A percentile compares a stretch with the other conserved stretches of the same genome.
Conservation (phyloP, 371 early-diverging fungal genomes). For the Circinella umbellata region DNA sequence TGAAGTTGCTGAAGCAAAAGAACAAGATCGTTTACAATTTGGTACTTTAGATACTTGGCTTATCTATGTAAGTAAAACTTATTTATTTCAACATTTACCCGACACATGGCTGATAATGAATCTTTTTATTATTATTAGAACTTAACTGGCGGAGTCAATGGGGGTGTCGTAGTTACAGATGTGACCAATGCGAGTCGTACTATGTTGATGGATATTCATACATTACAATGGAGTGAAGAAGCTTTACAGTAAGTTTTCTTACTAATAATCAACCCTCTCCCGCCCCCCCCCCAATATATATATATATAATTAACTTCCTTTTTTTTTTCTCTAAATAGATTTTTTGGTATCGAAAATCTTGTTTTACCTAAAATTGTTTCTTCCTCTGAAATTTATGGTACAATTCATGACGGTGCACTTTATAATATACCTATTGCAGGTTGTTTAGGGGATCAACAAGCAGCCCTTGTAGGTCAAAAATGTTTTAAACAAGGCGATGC, state of each 20-base stretch:
- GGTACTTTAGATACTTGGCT: conserved; percentile 96
- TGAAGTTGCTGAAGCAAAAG: conserved; percentile 56
- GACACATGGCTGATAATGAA: background rate
- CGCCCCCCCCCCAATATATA: no score
- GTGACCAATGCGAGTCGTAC: conserved; percentile 95
- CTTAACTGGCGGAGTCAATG: conserved; percentile 77
- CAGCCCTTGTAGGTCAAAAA: conserved; percentile 92
- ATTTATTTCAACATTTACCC: background rate
- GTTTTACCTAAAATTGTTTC: conserved; percentile 82
- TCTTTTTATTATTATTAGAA: conserved; percentile 54
- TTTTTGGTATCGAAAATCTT: conserved; percentile 71
- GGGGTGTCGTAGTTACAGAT: conserved; percentile 84
- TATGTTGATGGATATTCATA: conserved; percentile 88
- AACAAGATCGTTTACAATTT: conserved; percentile 54
- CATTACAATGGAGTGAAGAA: conserved; percentile 81
- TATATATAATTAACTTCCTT: no score
- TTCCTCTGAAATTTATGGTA: conserved; percentile 82
- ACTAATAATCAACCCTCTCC: background rate
- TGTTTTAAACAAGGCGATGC: conserved; percentile 87
- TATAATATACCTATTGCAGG: conserved; percentile 77
- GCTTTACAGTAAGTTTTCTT: conserved; percentile 54
- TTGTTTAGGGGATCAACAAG: conserved; percentile 95
- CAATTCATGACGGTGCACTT: conserved; percentile 58
- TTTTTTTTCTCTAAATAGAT: conserved; percentile 14
- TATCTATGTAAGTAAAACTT: conserved; percentile 76